A percentile compares a stretch with the other conserved stretches of the same genome.
phyloP scores from a whole-genome alignment of 768 basidiomycete genomes.

The Leucosporidium creatinivorum region DNA sequence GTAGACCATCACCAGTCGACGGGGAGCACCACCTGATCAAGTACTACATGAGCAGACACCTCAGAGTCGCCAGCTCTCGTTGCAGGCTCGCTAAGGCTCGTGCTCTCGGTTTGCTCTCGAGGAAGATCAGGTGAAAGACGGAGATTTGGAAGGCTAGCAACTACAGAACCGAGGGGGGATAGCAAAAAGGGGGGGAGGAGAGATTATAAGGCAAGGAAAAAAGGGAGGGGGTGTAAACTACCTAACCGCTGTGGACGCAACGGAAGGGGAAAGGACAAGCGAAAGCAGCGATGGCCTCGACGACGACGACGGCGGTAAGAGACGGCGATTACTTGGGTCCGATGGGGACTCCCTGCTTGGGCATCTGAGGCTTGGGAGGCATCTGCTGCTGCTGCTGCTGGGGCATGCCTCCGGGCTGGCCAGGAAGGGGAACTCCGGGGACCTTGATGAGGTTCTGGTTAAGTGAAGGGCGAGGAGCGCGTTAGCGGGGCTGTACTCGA shows the following conservation, averaged over 20 bases:
- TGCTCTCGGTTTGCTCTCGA: too few relatives aligned
- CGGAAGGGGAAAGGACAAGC: not conserved
- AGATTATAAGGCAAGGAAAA: too few relatives aligned
- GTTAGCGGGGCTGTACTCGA: not conserved
- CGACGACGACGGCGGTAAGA: not conserved
- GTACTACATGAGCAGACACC: too few relatives aligned
- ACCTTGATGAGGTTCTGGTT: slow-evolving; percentile 9
- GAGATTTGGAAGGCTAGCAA: not conserved
- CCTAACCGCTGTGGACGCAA: not conserved
- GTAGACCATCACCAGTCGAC: too few relatives aligned
- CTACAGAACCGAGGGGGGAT: not conserved
- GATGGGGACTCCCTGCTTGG: too few relatives aligned
- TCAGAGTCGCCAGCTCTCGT: too few relatives aligned
- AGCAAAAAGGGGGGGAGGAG: not conserved
- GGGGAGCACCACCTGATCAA: too few relatives aligned
- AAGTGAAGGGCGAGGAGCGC: not conserved
- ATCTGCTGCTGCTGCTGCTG: not conserved
- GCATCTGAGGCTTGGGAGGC: too few relatives aligned
- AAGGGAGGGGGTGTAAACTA: too few relatives aligned
- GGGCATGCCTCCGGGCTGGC: not conserved
- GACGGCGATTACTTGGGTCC: not conserved
- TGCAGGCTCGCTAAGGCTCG: too few relatives aligned
- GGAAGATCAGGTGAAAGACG: too few relatives aligned
- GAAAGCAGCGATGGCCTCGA: not conserved
- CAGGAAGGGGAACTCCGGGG: not conserved